Evolutionary conservation across 1,284 basidiomycete species (phyloP).

Genomic region (Mycena sp.): DNA sequence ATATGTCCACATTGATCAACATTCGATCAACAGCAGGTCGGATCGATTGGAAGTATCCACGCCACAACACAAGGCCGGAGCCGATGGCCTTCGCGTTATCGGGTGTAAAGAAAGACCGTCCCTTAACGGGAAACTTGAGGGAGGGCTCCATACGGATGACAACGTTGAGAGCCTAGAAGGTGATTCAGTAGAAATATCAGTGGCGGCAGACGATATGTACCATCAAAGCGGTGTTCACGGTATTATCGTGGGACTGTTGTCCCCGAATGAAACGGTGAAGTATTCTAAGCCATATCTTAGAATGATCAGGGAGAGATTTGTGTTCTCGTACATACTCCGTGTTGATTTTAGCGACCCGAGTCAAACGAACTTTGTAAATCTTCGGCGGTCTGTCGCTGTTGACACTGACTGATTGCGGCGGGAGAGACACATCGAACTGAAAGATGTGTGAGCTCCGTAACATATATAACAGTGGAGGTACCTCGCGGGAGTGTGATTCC

Average conservation of each 20-base stretch:
- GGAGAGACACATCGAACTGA: constrained; percentile 58
- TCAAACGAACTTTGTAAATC: constrained; percentile 59
- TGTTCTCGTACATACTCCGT: constrained; percentile 59
- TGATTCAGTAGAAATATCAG: constrained; percentile 48
- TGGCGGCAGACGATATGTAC: constrained; percentile 42
- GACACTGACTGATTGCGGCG: constrained; percentile 33
- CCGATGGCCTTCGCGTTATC: constrained; percentile 58
- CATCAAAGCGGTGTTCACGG: constrained; percentile 68
- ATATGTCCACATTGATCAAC: constrained; percentile 71
- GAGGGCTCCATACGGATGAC: constrained; percentile 69
- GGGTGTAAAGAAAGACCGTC: constrained; percentile 68
- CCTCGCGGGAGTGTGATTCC: not conserved
- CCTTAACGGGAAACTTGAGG: constrained; percentile 64
- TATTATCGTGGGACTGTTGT: constrained; percentile 62
- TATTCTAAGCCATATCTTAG: constrained; percentile 60
- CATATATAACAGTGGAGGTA: not conserved
- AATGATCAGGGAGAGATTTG: not conserved
- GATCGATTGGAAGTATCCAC: constrained; percentile 69
- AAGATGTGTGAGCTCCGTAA: not conserved
- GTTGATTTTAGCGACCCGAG: constrained; percentile 65
- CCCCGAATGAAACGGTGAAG: constrained; percentile 61
- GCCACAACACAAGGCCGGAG: constrained; percentile 60
- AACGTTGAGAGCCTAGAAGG: constrained; percentile 66
- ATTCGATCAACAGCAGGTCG: constrained; percentile 62
- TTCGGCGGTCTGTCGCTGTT: constrained; percentile 50